Percentiles rank a stretch among this genome's conserved stretches.
Evolutionary conservation across 2,329 filamentous ascomycete genomes (phyloP).

Genomic region (Penicillium sp.): DNA sequence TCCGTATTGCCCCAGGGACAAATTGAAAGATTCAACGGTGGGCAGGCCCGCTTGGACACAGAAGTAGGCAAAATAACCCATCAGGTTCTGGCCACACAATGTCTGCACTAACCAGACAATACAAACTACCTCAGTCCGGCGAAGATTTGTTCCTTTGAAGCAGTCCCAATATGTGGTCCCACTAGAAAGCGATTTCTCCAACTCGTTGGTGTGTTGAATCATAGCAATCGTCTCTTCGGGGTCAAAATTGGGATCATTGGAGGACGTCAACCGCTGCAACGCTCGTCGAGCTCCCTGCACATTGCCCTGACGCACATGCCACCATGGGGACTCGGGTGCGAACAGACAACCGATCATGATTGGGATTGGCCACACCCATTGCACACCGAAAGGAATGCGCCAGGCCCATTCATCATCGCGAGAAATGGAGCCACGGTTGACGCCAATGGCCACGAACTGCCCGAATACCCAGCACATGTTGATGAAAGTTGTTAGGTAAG

Average conservation of each 20-base stretch:
- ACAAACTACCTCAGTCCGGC: conserved; percentile 68
- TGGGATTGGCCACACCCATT: conserved; percentile 51
- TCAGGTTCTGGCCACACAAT: conserved; percentile 58
- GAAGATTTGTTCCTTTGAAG: conserved; percentile 73
- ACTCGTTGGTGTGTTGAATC: conserved; percentile 81
- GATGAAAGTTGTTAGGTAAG: conserved; percentile 42
- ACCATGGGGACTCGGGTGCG: conserved; percentile 50
- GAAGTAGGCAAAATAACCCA: conserved; percentile 60
- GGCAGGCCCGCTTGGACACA: conserved; percentile 43
- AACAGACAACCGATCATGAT: conserved; percentile 43
- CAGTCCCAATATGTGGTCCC: conserved; percentile 75
- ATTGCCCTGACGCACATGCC: conserved; percentile 45
- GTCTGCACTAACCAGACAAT: conserved; percentile 62
- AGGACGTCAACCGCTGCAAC: conserved; percentile 41
- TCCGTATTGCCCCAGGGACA: conserved; percentile 38
- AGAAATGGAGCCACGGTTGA: conserved; percentile 43
- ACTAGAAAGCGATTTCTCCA: conserved; percentile 69
- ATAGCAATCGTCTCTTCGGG: conserved; percentile 78
- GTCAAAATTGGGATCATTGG: conserved; percentile 64
- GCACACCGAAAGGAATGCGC: conserved; percentile 48
- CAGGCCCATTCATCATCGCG: conserved; percentile 48
- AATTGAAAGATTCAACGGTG: conserved; percentile 12
- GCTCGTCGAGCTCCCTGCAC: conserved; percentile 42
- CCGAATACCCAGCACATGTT: conserved; percentile 45
- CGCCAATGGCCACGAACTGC: conserved; percentile 47